Evolutionary conservation across 805 yeast species (phyloP).

Genomic region (Nakazawaea wickerhamii): DNA sequence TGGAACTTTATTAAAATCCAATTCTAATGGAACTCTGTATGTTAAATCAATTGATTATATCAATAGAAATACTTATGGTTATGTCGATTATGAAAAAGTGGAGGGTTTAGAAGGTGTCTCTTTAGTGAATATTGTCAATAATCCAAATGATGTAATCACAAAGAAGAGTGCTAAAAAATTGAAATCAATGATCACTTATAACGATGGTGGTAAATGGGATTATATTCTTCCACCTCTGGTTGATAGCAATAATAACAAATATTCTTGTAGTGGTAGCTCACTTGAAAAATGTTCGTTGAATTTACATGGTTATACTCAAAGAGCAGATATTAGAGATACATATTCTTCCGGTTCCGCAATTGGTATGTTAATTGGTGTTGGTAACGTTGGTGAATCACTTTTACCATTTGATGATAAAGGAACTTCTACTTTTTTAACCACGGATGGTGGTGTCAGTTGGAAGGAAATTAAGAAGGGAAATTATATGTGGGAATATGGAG

Average conservation of each 20-base stretch:
- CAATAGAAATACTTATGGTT: conserved; percentile 69
- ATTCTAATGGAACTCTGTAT: conserved; percentile 86
- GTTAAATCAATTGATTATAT: conserved; percentile 63
- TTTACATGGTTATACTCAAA: conserved; percentile 86
- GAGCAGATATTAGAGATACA: conserved; percentile 78
- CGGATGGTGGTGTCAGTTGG: conserved; percentile 94
- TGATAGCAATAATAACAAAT: conserved; percentile 56
- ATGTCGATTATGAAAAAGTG: conserved; percentile 83
- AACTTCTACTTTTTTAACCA: conserved; percentile 62
- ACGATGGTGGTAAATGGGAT: conserved; percentile 90
- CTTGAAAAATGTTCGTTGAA: conserved; percentile 70
- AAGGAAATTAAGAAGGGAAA: conserved; percentile 67
- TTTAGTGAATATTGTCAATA: conserved; percentile 63
- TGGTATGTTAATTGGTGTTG: conserved; percentile 88
- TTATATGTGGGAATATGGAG: conserved; percentile 94
- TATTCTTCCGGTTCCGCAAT: conserved; percentile 84
- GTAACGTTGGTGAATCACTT: conserved; percentile 74
- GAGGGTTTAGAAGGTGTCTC: conserved; percentile 83
- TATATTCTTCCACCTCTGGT: conserved; percentile 61
- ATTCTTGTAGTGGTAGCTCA: conserved; percentile 41
- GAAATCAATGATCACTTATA: conserved; percentile 72
- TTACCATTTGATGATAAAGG: conserved; percentile 38
- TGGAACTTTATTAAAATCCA: conserved; percentile 83
- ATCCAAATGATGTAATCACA: conserved; percentile 36
- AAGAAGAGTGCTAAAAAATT: conserved; percentile 41